Evolutionary conservation across 2,329 filamentous ascomycete species (phyloP).

Genomic region (Apiospora phragmitis): DNA sequence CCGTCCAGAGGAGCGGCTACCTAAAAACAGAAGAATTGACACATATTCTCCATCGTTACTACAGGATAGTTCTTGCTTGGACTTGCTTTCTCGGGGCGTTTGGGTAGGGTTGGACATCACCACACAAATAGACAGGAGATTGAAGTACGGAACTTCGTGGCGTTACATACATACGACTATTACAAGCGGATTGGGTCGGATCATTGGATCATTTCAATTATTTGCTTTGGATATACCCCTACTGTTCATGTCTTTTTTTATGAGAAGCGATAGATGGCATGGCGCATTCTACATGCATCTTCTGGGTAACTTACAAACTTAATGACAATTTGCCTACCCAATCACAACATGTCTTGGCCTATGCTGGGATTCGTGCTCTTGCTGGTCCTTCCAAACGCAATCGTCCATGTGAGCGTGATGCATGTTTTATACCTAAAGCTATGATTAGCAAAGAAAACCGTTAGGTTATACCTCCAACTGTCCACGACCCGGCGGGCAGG

Average conservation of each 20-base stretch:
- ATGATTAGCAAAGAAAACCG: background rate
- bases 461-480: background rate
- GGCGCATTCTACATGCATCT: background rate
- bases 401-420: background rate
- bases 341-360: background rate
- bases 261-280: background rate
- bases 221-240: constrained; percentile 12
- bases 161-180: background rate
- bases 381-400: background rate
- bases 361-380: background rate
- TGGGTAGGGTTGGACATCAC: background rate
- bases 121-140: background rate
- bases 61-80: background rate
- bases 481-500: background rate
- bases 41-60: background rate
- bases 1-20: background rate
- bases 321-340: constrained; percentile 1
- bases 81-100: background rate
- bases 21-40: background rate
- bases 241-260: constrained; percentile 5
- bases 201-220: background rate
- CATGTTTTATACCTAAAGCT: background rate
- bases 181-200: constrained; percentile 3
- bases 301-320: background rate
- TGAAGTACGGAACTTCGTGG: constrained; percentile 6